Percentiles rank a stretch among this genome's conserved stretches.
phyloP scores from a whole-genome alignment of 2,329 filamentous ascomycete genomes.

The Diaporthe citri region DNA sequence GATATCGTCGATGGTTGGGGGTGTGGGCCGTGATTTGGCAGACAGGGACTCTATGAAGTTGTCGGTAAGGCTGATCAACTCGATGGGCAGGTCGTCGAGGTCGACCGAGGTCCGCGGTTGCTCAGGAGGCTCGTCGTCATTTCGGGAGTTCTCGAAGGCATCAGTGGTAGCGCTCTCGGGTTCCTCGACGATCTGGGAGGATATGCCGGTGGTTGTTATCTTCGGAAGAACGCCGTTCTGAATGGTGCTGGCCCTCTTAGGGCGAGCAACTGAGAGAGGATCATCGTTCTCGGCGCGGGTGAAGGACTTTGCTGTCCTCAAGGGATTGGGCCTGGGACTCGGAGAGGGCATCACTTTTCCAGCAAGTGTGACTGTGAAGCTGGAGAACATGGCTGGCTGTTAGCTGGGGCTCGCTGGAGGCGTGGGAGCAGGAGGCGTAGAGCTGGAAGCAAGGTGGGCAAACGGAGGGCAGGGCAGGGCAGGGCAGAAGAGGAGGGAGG shows the following conservation, averaged over 20 bases:
- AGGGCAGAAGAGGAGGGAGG: background rate
- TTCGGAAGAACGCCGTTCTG: constrained; percentile 54
- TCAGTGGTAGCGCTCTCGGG: constrained; percentile 52
- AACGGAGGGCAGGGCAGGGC: background rate
- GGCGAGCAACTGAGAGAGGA: constrained; percentile 42
- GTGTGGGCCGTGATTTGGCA: constrained; percentile 86
- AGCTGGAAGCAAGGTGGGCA: constrained; percentile 34
- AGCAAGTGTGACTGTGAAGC: constrained; percentile 43
- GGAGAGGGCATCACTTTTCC: constrained; percentile 39
- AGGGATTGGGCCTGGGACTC: constrained; percentile 43
- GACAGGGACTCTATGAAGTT: constrained; percentile 93
- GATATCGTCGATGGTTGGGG: constrained; percentile 85
- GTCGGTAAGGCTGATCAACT: constrained; percentile 90
- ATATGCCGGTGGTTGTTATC: constrained; percentile 29
- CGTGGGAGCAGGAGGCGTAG: background rate
- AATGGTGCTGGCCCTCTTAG: constrained; percentile 62
- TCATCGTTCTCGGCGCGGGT: constrained; percentile 40
- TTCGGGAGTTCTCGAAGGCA: constrained; percentile 63
- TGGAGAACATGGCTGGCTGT: constrained; percentile 47
- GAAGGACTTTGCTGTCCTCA: constrained; percentile 48
- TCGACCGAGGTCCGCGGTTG: constrained; percentile 71
- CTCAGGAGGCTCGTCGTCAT: constrained; percentile 61
- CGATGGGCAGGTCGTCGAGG: constrained; percentile 92
- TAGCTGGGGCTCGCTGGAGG: background rate
- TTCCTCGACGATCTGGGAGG: constrained; percentile 41